These are phyloP conservation scores for Microcera coccophila DNA, from an alignment of 2,329 filamentous ascomycete genomes.

Conservation along the genomic window DNA sequence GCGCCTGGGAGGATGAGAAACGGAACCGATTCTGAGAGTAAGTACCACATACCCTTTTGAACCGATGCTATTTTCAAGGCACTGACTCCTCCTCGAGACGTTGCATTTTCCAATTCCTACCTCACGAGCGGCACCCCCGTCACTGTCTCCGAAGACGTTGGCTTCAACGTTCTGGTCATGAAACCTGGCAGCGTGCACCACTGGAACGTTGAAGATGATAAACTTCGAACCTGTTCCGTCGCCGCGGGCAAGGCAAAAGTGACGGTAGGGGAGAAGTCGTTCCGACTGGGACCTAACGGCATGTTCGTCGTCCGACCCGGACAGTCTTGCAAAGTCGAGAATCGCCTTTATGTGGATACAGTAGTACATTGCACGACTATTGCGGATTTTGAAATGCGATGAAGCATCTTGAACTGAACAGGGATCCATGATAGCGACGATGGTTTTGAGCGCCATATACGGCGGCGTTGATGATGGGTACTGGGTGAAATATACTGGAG, in stretches of 20 bases:
- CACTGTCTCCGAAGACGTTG: constrained; percentile 34
- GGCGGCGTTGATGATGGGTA: too few species aligned
- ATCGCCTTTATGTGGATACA: constrained; percentile 43
- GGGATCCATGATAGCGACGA: too few species aligned
- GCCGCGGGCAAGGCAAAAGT: constrained; percentile 40
- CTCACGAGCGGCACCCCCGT: constrained; percentile 36
- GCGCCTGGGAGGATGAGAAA: constrained; percentile 40
- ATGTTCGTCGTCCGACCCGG: constrained; percentile 42
- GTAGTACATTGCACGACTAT: constrained; percentile 41
- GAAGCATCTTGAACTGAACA: neutral
- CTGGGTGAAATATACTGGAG: too few species aligned
- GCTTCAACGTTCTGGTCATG: constrained; percentile 40
- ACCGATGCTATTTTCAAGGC: too few species aligned
- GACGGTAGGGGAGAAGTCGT: constrained; percentile 34
- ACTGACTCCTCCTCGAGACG: constrained; percentile 26
- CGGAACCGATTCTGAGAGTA: constrained; percentile 33
- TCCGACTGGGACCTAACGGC: constrained; percentile 42
- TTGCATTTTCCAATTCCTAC: constrained; percentile 44
- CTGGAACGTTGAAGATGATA: constrained; percentile 28
- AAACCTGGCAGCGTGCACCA: constrained; percentile 35
- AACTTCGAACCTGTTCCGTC: constrained; percentile 39
- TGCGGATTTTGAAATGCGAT: constrained; percentile 17
- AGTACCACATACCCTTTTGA: constrained; percentile 16
- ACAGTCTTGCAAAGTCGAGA: constrained; percentile 37
- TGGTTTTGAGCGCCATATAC: too few species aligned